These are phyloP conservation scores for Cucumis cinereus DNA, from an alignment of 306 rosid genomes.

Conservation along the genomic window DNA sequence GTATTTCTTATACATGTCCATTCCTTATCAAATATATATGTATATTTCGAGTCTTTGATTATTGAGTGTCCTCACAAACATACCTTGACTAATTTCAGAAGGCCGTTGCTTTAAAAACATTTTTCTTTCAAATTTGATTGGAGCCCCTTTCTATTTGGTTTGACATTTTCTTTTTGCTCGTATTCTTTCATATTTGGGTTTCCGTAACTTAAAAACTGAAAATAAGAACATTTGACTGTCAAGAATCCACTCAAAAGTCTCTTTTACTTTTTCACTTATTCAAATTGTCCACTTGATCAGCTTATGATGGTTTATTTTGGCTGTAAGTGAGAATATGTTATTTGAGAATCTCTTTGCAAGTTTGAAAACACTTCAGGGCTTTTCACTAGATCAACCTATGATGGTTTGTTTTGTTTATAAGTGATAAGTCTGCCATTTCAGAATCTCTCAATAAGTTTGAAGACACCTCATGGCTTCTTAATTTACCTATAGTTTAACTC, in stretches of 20 bases:
- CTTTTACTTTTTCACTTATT: neutral
- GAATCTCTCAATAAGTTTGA: neutral
- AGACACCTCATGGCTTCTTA: neutral
- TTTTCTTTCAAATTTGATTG: too few species aligned
- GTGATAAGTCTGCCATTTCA: neutral
- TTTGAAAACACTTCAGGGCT: neutral
- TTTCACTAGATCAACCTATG: neutral
- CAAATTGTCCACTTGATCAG: neutral
- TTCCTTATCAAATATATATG: too few species aligned
- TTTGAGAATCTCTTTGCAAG: neutral
- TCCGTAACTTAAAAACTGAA: too few species aligned
- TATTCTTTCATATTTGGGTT: too few species aligned
- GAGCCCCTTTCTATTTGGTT: too few species aligned
- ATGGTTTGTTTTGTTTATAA: neutral
- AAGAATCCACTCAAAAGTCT: neutral
- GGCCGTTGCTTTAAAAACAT: too few species aligned
- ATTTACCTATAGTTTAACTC: neutral
- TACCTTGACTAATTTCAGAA: neutral
- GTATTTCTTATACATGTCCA: too few species aligned
- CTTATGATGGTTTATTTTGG: neutral
- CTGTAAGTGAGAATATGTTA: neutral
- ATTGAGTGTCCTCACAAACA: neutral
- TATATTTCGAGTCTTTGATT: neutral
- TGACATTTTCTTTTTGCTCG: too few species aligned
- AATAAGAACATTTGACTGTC: neutral